Percentiles rank a stretch among this genome's conserved stretches.
phyloP scores from a whole-genome alignment of 2,329 filamentous ascomycete genomes.

The Rutstroemia sp. region DNA sequence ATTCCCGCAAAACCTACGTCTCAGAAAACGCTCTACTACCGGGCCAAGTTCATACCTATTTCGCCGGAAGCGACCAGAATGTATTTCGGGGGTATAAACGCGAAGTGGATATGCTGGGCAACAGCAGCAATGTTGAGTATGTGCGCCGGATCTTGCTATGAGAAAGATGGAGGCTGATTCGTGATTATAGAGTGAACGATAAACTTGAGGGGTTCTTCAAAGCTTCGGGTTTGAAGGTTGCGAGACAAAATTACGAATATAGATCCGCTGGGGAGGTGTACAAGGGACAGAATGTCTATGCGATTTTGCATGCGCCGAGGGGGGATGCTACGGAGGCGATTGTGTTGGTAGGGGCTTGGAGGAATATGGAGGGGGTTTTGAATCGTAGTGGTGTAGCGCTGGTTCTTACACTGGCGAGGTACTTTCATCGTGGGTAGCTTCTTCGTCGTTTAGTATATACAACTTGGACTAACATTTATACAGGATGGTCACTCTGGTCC shows the following conservation, averaged over 20 bases:
- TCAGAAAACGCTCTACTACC: slow-evolving; percentile 95
- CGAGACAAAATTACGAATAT: slow-evolving; percentile 83
- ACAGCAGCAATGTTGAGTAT: slow-evolving; percentile 46
- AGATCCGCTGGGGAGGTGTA: slow-evolving; percentile 66
- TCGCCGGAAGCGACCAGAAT: slow-evolving; percentile 91
- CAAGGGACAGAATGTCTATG: slow-evolving; percentile 84
- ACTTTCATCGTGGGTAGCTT: slow-evolving; percentile 66
- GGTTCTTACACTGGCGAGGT: slow-evolving; percentile 78
- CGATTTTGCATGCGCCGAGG: slow-evolving; percentile 83
- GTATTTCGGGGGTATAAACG: slow-evolving; percentile 84
- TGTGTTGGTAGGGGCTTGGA: slow-evolving; percentile 85
- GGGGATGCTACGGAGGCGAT: slow-evolving; percentile 97
- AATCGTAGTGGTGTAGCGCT: slow-evolving; percentile 86
- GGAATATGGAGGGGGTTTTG: slow-evolving; percentile 66
- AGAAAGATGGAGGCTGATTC: slow-evolving; percentile 28
- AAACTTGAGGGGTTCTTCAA: slow-evolving; percentile 69
- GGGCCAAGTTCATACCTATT: slow-evolving; percentile 96
- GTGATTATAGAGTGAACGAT: slow-evolving; percentile 49
- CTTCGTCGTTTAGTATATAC: neutral
- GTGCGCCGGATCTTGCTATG: slow-evolving; percentile 14
- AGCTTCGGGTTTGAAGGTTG: slow-evolving; percentile 77
- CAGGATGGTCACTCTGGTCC: slow-evolving; percentile 93
- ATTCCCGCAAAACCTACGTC: slow-evolving; percentile 89
- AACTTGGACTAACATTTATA: slow-evolving; percentile 9
- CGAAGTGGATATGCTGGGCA: slow-evolving; percentile 62